A percentile compares a stretch with the other conserved stretches of the same genome.
phyloP scores from a whole-genome alignment of 805 yeast species.

The Metahyphopichia silvanorum region DNA sequence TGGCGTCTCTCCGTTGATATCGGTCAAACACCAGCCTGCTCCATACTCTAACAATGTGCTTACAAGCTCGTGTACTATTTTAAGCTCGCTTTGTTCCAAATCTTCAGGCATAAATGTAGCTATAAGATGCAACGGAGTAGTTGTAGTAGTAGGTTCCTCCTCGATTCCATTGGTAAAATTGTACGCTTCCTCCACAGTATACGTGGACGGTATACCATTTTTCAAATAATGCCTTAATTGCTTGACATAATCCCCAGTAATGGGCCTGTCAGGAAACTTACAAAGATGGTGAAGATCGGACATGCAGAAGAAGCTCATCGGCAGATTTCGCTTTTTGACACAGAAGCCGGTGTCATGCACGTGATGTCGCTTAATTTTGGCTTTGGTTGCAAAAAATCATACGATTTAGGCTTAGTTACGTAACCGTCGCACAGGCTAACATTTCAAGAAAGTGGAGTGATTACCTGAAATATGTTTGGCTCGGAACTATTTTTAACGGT shows the following conservation, averaged over 20 bases:
- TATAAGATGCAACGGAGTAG: conserved; percentile 75
- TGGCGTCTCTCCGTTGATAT: conserved; percentile 71
- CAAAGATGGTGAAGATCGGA: conserved; percentile 71
- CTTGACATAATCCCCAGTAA: conserved; percentile 41
- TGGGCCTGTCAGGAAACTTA: conserved; percentile 48
- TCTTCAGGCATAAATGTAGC: conserved; percentile 53
- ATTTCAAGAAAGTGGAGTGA: too few species aligned
- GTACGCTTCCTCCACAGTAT: conserved; percentile 73
- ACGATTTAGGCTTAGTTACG: too few species aligned
- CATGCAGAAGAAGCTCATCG: too few species aligned
- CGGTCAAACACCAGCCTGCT: conserved; percentile 87
- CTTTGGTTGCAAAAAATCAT: too few species aligned
- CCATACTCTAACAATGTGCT: conserved; percentile 74
- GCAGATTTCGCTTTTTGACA: too few species aligned
- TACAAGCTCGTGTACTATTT: conserved; percentile 52
- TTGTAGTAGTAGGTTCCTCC: conserved; percentile 40
- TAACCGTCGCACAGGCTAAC: too few species aligned
- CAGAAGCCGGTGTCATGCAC: too few species aligned
- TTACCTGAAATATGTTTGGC: too few species aligned
- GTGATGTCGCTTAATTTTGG: too few species aligned
- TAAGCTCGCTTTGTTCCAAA: conserved; percentile 37
- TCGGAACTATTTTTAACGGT: too few species aligned
- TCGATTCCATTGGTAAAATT: conserved; percentile 47
- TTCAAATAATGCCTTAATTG: conserved; percentile 46
- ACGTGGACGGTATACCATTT: conserved; percentile 77